Percentiles rank a stretch among this genome's conserved stretches.
These are phyloP conservation scores for Trichophyton schoenleinii DNA, from an alignment of 2,329 filamentous ascomycete species.

Conservation along the genomic window DNA sequence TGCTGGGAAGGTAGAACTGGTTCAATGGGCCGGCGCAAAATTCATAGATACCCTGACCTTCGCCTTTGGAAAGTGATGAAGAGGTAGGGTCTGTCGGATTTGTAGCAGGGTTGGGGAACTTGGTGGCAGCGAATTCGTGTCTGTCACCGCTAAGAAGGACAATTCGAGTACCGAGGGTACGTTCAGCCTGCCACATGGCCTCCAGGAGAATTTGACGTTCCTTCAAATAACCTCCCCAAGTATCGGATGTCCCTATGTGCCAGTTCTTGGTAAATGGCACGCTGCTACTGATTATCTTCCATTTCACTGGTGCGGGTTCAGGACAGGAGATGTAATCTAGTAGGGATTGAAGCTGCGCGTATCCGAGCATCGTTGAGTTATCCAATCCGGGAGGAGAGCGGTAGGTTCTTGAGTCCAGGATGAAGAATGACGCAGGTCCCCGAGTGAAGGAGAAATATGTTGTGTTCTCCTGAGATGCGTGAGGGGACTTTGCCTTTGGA, in stretches of 20 bases:
- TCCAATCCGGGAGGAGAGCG: slow-evolving; percentile 43
- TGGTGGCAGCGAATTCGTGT: slow-evolving; percentile 93
- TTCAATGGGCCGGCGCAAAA: slow-evolving; percentile 84
- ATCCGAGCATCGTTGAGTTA: slow-evolving; percentile 78
- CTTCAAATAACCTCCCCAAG: slow-evolving; percentile 81
- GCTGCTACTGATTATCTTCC: slow-evolving; percentile 85
- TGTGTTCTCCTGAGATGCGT: slow-evolving; percentile 43
- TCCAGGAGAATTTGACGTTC: slow-evolving; percentile 72
- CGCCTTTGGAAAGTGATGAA: slow-evolving; percentile 13
- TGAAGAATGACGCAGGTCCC: slow-evolving; percentile 86
- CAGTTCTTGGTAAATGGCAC: slow-evolving; percentile 98
- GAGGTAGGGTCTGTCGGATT: slow-evolving; percentile 10
- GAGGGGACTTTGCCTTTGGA: slow-evolving; percentile 43
- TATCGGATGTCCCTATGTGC: slow-evolving; percentile 76
- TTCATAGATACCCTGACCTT: slow-evolving; percentile 52
- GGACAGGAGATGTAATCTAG: slow-evolving; percentile 61
- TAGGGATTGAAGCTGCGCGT: slow-evolving; percentile 64
- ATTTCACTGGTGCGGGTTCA: slow-evolving; percentile 65
- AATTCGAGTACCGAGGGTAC: slow-evolving; percentile 57
- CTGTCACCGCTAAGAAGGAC: slow-evolving; percentile 79
- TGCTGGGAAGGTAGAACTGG: slow-evolving; percentile 82
- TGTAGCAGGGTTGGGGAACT: slow-evolving; percentile 43
- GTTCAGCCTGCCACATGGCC: slow-evolving; percentile 82
- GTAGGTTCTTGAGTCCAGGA: slow-evolving; percentile 83
- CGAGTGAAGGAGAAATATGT: slow-evolving; percentile 86